Conservation (phyloP, 2,329 filamentous ascomycete genomes). For the Penicillium sp. region DNA sequence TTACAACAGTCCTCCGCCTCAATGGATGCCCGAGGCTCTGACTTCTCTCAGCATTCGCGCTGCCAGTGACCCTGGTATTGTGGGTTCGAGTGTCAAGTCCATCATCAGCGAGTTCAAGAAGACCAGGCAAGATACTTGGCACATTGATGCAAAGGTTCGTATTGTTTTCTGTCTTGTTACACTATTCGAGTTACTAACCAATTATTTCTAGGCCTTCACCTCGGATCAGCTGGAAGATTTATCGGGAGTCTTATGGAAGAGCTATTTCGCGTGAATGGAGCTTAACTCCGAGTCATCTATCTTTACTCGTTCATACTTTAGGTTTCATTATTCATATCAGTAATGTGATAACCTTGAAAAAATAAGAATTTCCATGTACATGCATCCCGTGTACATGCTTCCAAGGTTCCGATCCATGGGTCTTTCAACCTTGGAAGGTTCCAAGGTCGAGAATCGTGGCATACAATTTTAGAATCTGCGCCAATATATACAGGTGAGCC, state of each 20-base stretch:
- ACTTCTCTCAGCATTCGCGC: constrained; percentile 82
- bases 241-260: constrained; percentile 98
- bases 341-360: not conserved
- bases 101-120: constrained; percentile 99
- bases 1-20: constrained; percentile 86
- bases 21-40: constrained; percentile 91
- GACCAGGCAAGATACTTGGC: constrained; percentile 98
- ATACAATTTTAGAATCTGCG: too few species aligned
- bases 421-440: not conserved
- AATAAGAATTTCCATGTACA: not conserved
- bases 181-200: constrained; percentile 18
- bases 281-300: not conserved
- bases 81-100: constrained; percentile 92
- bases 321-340: not conserved
- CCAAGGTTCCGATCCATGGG: too few species aligned
- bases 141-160: constrained; percentile 92
- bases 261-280: constrained; percentile 78
- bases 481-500: too few species aligned
- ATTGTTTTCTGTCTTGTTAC: not conserved
- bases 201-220: constrained; percentile 71
- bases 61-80: constrained; percentile 83
- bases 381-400: not conserved
- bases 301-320: constrained; percentile 1
- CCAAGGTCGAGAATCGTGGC: not conserved
- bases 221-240: constrained; percentile 91